phyloP scores from a whole-genome alignment of 2,329 filamentous ascomycete genomes.

The Trichoderma hamatum region DNA sequence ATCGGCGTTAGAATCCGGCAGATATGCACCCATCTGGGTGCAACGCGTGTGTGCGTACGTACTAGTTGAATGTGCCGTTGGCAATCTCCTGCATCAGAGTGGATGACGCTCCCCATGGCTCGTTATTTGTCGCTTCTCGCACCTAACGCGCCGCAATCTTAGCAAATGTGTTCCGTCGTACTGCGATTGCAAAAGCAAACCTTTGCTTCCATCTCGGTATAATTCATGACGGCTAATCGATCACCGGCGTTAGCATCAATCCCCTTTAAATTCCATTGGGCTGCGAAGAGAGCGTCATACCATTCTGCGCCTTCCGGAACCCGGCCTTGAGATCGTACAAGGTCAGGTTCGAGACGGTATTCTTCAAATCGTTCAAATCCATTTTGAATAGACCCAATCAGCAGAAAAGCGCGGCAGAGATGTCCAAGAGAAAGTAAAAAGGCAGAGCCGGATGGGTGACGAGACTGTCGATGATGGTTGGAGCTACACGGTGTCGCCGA shows the following conservation, averaged over 20 bases:
- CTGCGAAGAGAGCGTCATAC: conserved; percentile 50
- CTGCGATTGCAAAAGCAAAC: conserved; percentile 40
- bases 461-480: conserved; percentile 7
- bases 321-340: conserved; percentile 95
- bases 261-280: conserved; percentile 11
- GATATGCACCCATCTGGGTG: not conserved
- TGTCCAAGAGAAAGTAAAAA: not conserved
- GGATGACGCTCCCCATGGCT: conserved; percentile 89
- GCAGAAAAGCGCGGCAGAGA: not conserved
- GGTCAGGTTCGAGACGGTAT: conserved; percentile 86
- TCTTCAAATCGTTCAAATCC: conserved; percentile 85
- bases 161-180: not conserved
- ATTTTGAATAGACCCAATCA: conserved; percentile 50
- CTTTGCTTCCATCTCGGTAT: conserved; percentile 87
- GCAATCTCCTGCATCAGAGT: conserved; percentile 97
- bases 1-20: not conserved
- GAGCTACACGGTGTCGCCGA: conserved; percentile 17
- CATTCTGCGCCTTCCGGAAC: conserved; percentile 95
- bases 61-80: conserved; percentile 98
- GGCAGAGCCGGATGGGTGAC: conserved; percentile 10
- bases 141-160: conserved; percentile 57
- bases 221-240: conserved; percentile 89
- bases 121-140: conserved; percentile 97
- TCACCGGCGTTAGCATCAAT: conserved; percentile 36
- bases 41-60: conserved; percentile 44